phyloP scores from a whole-genome alignment of 768 basidiomycete genomes.

The Mycena crocata region DNA sequence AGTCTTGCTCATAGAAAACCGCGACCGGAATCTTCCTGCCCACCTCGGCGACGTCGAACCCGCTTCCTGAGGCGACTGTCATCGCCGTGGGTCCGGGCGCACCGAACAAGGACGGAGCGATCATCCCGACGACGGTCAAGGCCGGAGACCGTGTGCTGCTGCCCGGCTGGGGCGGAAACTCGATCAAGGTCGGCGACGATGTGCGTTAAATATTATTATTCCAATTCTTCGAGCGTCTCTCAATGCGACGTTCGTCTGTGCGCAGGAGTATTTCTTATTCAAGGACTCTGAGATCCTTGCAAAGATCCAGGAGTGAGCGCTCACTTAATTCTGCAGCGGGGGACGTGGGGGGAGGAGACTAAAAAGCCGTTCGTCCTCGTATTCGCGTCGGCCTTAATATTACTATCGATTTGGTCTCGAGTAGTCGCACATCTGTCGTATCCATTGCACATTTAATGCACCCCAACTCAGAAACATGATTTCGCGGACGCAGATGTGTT shows the following conservation, averaged over 20 bases:
- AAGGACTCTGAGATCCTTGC: conserved; percentile 95
- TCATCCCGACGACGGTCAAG: conserved; percentile 82
- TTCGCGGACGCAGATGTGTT: too few species aligned
- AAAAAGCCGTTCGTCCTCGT: conserved; percentile 27
- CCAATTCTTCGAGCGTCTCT: conserved; percentile 9
- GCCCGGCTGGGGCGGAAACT: conserved; percentile 95
- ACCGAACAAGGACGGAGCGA: conserved; percentile 84
- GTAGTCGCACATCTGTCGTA: conserved; percentile 15
- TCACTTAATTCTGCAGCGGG: conserved; percentile 8
- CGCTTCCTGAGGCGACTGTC: conserved; percentile 97
- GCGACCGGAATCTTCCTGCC: conserved; percentile 95
- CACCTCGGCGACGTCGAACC: conserved; percentile 83
- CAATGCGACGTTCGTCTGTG: conserved; percentile 11
- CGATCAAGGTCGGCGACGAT: conserved; percentile 97
- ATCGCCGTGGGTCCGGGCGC: conserved; percentile 96
- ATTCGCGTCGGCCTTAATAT: conserved; percentile 23
- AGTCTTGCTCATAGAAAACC: conserved; percentile 80
- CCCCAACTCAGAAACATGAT: conserved; percentile 24
- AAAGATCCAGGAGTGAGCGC: conserved; percentile 88
- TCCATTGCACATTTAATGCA: conserved; percentile 28
- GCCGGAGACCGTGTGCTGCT: conserved; percentile 93
- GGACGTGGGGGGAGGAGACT: not conserved
- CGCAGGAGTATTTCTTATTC: conserved; percentile 94
- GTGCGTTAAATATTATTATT: conserved; percentile 57
- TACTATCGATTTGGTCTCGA: not conserved